Percentiles rank a stretch among this genome's conserved stretches.
These are phyloP conservation scores for Corynespora cassiicola DNA, from an alignment of 2,329 filamentous ascomycete genomes.

Conservation along the genomic window DNA sequence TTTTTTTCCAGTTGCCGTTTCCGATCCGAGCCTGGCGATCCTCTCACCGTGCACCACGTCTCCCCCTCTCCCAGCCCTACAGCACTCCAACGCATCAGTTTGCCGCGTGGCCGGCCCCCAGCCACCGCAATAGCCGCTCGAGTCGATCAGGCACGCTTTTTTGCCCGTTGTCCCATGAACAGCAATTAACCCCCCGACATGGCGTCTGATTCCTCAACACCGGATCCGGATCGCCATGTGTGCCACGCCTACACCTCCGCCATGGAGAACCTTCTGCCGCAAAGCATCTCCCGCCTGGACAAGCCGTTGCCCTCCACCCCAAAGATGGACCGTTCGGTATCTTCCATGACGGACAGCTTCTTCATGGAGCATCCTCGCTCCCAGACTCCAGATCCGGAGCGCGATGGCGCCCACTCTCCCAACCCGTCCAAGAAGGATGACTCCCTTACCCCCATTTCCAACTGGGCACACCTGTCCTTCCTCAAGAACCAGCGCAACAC, in stretches of 20 bases:
- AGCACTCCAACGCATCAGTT: slow-evolving; percentile 10
- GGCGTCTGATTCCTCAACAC: slow-evolving; percentile 19
- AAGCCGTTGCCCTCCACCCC: slow-evolving; percentile 28
- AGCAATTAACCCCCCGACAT: slow-evolving; percentile 20
- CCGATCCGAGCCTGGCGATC: slow-evolving; percentile 16
- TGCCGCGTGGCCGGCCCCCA: slow-evolving; percentile 27
- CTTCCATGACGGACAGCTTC: slow-evolving; percentile 44
- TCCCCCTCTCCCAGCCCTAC: slow-evolving; percentile 15
- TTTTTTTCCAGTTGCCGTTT: slow-evolving; percentile 12
- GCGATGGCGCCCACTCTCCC: slow-evolving; percentile 12
- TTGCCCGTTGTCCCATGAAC: slow-evolving; percentile 18
- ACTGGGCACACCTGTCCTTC: slow-evolving; percentile 44
- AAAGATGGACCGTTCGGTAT: slow-evolving; percentile 36
- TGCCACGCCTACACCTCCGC: slow-evolving; percentile 24
- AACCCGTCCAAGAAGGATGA: slow-evolving; percentile 24
- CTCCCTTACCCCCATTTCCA: slow-evolving; percentile 36
- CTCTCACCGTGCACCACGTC: slow-evolving; percentile 23
- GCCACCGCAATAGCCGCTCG: slow-evolving; percentile 11
- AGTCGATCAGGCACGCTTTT: slow-evolving; percentile 11
- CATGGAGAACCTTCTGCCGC: slow-evolving; percentile 38
- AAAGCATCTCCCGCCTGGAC: slow-evolving; percentile 28
- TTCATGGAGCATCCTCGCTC: slow-evolving; percentile 31
- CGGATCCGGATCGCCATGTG: slow-evolving; percentile 25
- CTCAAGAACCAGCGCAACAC: slow-evolving; percentile 43
- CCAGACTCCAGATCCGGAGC: slow-evolving; percentile 15